Conservation (phyloP, 148 eudicot species). For the Fagopyrum esculentum region DNA sequence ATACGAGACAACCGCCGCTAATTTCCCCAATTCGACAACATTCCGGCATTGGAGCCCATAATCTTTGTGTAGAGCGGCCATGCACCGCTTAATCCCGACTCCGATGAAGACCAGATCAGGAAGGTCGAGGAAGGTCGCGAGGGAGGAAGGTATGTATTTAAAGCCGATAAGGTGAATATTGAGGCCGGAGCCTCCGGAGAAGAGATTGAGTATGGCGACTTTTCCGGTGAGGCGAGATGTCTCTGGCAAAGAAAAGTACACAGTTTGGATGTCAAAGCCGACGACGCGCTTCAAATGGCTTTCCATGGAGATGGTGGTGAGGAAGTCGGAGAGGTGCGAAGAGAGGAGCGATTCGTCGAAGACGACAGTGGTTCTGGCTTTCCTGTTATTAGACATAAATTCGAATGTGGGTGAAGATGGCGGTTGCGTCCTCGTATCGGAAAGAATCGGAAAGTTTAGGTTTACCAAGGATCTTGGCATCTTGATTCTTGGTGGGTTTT, state of each 20-base stretch:
- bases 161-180: too few species aligned
- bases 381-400: too few species aligned
- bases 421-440: too few species aligned
- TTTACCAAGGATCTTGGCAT: too few species aligned
- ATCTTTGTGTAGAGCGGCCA: slow-evolving; percentile 15
- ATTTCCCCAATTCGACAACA: slow-evolving; percentile 13
- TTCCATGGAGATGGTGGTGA: neutral
- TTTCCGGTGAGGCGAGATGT: neutral
- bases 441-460: too few species aligned
- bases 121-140: too few species aligned
- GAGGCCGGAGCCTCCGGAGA: neutral
- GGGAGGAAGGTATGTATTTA: too few species aligned
- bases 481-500: too few species aligned
- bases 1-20: neutral
- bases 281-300: slow-evolving; percentile 7
- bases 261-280: slow-evolving; percentile 11
- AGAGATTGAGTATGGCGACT: slow-evolving; percentile 17
- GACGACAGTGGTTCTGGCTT: slow-evolving; percentile 10
- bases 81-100: slow-evolving; percentile 12
- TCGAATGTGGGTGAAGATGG: too few species aligned
- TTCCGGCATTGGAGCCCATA: slow-evolving; percentile 19
- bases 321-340: neutral
- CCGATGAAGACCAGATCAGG: neutral
- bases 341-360: slow-evolving; percentile 3
- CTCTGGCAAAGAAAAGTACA: too few species aligned